phyloP scores from a whole-genome alignment of 1,284 basidiomycete species.

The Coniferiporia sulphurascens region DNA sequence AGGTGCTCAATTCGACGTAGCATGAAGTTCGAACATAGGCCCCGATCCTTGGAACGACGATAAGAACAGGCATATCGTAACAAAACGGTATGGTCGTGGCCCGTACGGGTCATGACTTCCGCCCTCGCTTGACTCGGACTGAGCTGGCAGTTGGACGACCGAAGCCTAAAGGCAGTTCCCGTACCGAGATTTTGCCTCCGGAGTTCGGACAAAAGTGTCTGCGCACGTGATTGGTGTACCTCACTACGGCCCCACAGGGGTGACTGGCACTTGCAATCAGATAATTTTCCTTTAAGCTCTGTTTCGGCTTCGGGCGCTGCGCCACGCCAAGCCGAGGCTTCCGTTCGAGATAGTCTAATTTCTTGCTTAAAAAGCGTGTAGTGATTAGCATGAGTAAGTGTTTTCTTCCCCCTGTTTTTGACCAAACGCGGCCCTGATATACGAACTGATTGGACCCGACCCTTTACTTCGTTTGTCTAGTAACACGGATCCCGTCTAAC shows the following conservation, averaged over 20 bases:
- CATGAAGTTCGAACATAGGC: too few relatives aligned
- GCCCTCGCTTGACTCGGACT: background rate
- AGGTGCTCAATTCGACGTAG: too few relatives aligned
- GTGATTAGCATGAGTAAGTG: background rate
- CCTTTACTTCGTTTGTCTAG: too few relatives aligned
- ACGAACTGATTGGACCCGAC: too few relatives aligned
- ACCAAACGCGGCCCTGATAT: too few relatives aligned
- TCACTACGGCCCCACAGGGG: background rate
- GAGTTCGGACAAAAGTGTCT: background rate
- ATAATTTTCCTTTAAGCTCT: background rate
- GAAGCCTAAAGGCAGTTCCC: background rate
- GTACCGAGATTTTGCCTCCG: background rate
- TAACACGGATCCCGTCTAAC: too few relatives aligned
- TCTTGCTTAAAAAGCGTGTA: background rate
- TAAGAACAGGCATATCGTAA: too few relatives aligned
- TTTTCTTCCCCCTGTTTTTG: background rate
- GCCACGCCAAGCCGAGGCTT: background rate
- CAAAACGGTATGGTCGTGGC: too few relatives aligned
- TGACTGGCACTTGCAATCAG: background rate
- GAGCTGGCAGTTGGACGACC: background rate
- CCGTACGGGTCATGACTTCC: background rate
- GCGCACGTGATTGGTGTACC: background rate
- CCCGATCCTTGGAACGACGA: too few relatives aligned
- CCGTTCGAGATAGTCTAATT: background rate
- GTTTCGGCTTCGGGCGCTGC: background rate